Evolutionary conservation across 1,284 basidiomycete genomes (phyloP).

Genomic region (Exobasidium rhododendri): DNA sequence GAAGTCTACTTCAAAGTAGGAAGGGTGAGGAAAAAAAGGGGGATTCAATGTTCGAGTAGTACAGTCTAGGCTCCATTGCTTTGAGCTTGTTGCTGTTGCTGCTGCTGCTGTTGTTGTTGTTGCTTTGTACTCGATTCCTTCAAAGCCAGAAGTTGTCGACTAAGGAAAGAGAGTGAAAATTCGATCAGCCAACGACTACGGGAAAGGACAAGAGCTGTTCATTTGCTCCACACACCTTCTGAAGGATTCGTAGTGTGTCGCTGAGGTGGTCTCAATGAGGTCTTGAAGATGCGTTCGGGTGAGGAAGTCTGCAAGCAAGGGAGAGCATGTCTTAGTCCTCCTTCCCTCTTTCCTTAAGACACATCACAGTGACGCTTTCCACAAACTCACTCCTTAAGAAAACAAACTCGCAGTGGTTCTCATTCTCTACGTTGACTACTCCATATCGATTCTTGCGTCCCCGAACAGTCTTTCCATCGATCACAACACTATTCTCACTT

Average conservation of each 20-base stretch:
- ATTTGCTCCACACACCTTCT: constrained; percentile 67
- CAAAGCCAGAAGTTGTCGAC: constrained; percentile 74
- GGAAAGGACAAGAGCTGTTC: neutral
- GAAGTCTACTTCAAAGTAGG: neutral
- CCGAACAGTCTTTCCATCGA: constrained; percentile 90
- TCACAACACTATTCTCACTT: constrained; percentile 86
- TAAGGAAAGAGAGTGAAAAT: neutral
- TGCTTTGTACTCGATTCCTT: constrained; percentile 65
- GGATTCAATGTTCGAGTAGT: neutral
- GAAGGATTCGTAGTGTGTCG: constrained; percentile 99
- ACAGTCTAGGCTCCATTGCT: constrained; percentile 5
- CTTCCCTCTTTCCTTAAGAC: too few relatives aligned
- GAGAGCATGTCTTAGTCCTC: neutral
- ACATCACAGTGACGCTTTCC: constrained; percentile 98
- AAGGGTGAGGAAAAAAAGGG: neutral
- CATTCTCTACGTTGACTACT: constrained; percentile 88
- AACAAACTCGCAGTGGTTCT: constrained; percentile 95
- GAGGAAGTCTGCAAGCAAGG: constrained; percentile 10
- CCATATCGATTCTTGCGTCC: constrained; percentile 98
- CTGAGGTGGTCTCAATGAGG: constrained; percentile 95
- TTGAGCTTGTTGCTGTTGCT: constrained; percentile 15
- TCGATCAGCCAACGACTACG: neutral
- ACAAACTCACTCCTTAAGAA: constrained; percentile 72
- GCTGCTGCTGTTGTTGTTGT: constrained; percentile 29
- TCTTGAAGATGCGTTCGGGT: constrained; percentile 88